phyloP scores from a whole-genome alignment of 805 yeast genomes.

The Myxozyma nipponensis region DNA sequence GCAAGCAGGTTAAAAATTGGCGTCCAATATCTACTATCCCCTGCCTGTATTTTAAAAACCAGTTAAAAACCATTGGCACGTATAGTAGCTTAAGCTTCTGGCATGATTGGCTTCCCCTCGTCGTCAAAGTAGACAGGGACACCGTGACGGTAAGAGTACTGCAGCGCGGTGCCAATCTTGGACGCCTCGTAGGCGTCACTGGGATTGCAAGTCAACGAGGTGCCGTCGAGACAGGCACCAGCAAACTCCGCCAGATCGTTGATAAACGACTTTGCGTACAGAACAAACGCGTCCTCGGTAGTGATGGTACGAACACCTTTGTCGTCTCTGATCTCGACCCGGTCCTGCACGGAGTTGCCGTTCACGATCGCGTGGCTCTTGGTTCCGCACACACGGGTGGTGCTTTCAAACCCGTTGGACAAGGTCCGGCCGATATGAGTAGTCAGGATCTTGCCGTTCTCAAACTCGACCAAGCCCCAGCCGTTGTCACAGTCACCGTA shows the following conservation, averaged over 20 bases:
- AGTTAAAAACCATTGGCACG: too few species aligned
- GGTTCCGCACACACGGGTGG: slow-evolving; percentile 28
- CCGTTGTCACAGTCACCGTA: slow-evolving; percentile 29
- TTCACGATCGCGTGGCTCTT: slow-evolving; percentile 28
- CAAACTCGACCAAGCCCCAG: slow-evolving; percentile 28
- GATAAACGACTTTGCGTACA: slow-evolving; percentile 26
- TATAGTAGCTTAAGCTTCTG: too few species aligned
- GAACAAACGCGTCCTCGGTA: slow-evolving; percentile 27
- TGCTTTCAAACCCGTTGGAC: slow-evolving; percentile 28
- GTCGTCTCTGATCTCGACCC: slow-evolving; percentile 22
- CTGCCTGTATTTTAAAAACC: too few species aligned
- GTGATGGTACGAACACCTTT: slow-evolving; percentile 26
- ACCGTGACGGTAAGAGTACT: too few species aligned
- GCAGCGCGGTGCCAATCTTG: slow-evolving; percentile 16
- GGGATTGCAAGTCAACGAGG: slow-evolving; percentile 22
- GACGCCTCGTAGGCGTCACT: slow-evolving; percentile 15
- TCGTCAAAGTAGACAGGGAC: too few species aligned
- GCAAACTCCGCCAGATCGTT: slow-evolving; percentile 23
- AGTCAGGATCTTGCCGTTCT: slow-evolving; percentile 25
- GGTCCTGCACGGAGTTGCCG: slow-evolving; percentile 20
- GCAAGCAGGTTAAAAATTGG: too few species aligned
- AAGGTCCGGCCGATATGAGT: slow-evolving; percentile 28
- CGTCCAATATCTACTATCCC: too few species aligned
- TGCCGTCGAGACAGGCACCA: slow-evolving; percentile 16
- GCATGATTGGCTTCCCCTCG: too few species aligned